Base-by-base conservation (phyloP, 1,139 yeast genomes). In the Yamadazyma siamensis region DNA sequence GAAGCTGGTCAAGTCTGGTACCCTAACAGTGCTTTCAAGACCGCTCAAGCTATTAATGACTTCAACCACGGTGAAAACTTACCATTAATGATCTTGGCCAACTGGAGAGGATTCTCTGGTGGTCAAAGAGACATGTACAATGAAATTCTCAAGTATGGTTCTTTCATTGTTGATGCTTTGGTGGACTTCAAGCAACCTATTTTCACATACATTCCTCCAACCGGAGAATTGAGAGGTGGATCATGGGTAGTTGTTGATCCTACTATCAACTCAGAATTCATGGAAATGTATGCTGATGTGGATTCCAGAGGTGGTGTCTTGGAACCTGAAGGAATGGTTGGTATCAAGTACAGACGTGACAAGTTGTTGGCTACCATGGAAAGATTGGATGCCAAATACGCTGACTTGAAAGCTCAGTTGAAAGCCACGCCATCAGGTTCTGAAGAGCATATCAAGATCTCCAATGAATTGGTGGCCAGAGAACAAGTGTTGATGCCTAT, bases 21-120 rank as follows among this genome's bases (percentile, higher is more conserved):
- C 71, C 98, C 98, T 49, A 94, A 91, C 69, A 85, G 96, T 40
- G 98, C 98, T 11, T 91, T 86, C 75, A 91, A 91, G 77, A 91
- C 98, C 33, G 95, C 98, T 5, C 98, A 91, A 71, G 97, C 98
- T 15, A 91, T 91, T 49, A 84, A 83, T 48, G 98, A 91, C 58
- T 91, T 91, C 77, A 91, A 91, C 71, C 72, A 87, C 56, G 98
- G 98, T 73, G 98, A 91, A 63, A 94, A 88, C 62, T 75, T 91
- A 52, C 98, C 98, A 42, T 74, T 91, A 61, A 87, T 91, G 95
- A 88, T 91, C 47, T 68, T 91, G 51, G 98, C 98, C 36, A 91
- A 91, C 75, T 91, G 98, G 98, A 84, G 98, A 80, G 98, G 98
- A 54, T 91, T 91, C 78, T 88, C 96, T 44, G 98, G 98, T 71